Percentiles rank a stretch among this genome's conserved stretches.
Evolutionary conservation across 129 eudicot genomes (phyloP).

Genomic region (Gnaphalium uliginosum): DNA sequence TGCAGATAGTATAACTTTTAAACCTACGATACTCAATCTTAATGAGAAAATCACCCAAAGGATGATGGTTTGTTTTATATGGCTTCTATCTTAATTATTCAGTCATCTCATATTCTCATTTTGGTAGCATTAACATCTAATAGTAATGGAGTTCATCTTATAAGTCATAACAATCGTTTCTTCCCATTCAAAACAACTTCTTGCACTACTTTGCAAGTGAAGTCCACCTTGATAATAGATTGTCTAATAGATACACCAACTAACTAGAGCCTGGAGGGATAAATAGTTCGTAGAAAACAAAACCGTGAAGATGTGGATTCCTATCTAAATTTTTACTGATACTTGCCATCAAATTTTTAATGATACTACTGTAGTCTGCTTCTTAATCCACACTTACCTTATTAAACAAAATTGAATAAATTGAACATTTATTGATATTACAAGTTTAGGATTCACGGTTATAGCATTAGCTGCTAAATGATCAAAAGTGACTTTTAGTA

Average conservation of each 20-base stretch:
- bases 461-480: neutral
- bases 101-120: constrained; percentile 11
- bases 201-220: neutral
- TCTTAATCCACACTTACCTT: constrained; percentile 10
- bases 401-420: neutral
- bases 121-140: constrained; percentile 17
- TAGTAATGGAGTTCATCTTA: constrained; percentile 1
- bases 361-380: neutral
- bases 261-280: neutral
- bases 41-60: neutral
- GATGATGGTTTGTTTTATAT: neutral
- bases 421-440: neutral
- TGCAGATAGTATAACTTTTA: neutral
- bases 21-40: neutral
- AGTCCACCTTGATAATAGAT: neutral
- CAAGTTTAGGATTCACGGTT: neutral
- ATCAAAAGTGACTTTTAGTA: neutral
- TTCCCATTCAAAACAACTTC: neutral
- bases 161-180: neutral
- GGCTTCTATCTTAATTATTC: constrained; percentile 1
- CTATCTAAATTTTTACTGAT: neutral
- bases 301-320: neutral
- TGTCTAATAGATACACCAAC: neutral
- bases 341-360: neutral
- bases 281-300: neutral